Conservation (phyloP, 139 green algal genomes). For the Chlamydomonas eustigma region DNA sequence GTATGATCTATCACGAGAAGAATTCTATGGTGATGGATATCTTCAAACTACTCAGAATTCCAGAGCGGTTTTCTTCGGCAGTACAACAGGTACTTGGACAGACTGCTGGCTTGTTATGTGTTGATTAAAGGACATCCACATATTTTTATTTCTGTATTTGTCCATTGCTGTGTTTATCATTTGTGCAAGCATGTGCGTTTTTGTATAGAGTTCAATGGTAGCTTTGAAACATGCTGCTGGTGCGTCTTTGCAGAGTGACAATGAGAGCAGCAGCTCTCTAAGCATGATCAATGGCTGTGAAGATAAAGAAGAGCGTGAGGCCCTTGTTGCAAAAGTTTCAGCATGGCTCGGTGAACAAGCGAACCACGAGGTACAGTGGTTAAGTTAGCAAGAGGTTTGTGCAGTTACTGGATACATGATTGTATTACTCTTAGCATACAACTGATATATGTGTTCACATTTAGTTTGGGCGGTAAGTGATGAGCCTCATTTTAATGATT, state of each 20-base stretch:
- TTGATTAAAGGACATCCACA: neutral
- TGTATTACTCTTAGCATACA: neutral
- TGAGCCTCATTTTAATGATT: neutral
- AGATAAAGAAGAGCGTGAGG: too few species aligned
- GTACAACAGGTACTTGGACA: neutral
- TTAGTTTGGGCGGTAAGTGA: neutral
- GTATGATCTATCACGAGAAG: conserved; percentile 19
- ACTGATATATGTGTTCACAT: neutral
- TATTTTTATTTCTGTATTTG: neutral
- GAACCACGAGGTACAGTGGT: too few species aligned
- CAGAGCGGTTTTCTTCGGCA: neutral
- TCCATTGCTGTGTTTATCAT: neutral
- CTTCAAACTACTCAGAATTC: conserved; percentile 1
- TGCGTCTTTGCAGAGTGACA: neutral
- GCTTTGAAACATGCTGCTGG: neutral
- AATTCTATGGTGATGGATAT: conserved; percentile 8
- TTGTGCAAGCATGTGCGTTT: neutral
- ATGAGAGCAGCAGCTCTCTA: too few species aligned
- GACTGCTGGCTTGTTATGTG: too few species aligned
- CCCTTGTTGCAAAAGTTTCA: too few species aligned
- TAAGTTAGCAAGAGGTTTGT: neutral
- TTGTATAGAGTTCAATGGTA: neutral
- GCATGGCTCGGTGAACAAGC: too few species aligned
- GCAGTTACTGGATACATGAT: neutral
- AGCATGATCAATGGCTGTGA: too few species aligned